phyloP scores from a whole-genome alignment of 75 land plant genomes.

The Chamaecyparis obtusa region DNA sequence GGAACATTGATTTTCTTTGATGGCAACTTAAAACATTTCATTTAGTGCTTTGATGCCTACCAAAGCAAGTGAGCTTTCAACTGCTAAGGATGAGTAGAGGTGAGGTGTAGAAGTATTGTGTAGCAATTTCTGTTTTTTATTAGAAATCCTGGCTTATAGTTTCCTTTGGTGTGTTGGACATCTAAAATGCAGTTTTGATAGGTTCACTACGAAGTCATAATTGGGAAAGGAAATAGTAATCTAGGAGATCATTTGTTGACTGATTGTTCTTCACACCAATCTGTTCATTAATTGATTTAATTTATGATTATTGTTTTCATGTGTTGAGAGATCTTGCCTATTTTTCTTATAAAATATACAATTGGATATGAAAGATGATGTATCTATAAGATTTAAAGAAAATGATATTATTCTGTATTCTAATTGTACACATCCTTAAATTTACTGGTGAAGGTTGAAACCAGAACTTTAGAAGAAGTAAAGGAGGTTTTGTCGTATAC shows the following conservation, averaged over 20 bases:
- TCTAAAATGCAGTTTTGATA: neutral
- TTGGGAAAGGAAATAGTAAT: neutral
- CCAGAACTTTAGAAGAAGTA: constrained; percentile 89
- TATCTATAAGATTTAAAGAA: neutral
- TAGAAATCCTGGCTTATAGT: neutral
- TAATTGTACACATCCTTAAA: neutral
- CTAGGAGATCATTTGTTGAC: neutral
- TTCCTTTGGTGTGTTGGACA: neutral
- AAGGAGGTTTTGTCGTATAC: constrained; percentile 68
- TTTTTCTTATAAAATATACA: neutral
- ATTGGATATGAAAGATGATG: neutral
- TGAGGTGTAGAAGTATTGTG: neutral
- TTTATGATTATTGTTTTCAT: neutral
- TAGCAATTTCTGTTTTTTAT: neutral
- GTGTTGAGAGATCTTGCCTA: neutral
- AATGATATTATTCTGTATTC: neutral
- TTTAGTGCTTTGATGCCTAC: neutral
- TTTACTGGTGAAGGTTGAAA: constrained; percentile 64
- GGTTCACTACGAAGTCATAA: neutral
- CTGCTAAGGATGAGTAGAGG: neutral
- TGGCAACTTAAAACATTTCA: neutral
- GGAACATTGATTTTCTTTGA: neutral
- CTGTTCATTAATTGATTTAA: neutral
- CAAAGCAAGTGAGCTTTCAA: constrained; percentile 1
- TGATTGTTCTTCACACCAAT: neutral